Conservation (phyloP, 306 rosid genomes). For the Cajanus cajan region DNA sequence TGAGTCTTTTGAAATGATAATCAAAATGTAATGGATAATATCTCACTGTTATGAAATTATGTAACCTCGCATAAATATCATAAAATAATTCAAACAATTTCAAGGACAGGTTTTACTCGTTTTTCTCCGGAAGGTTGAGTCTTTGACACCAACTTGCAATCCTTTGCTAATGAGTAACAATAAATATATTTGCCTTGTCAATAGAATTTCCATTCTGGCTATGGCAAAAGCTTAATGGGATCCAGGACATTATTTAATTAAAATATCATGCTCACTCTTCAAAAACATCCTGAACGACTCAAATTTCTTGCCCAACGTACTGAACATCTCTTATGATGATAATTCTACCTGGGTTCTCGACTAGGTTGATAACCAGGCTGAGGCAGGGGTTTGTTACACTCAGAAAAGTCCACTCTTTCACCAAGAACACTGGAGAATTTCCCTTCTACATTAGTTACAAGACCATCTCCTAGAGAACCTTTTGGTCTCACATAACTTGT, state of each 20-base stretch:
- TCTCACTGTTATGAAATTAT: too few relatives aligned
- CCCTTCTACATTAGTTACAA: slow-evolving; percentile 22
- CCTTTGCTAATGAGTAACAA: neutral
- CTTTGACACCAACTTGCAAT: neutral
- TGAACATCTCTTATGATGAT: neutral
- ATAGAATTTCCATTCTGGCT: neutral
- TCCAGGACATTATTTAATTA: neutral
- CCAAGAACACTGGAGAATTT: neutral
- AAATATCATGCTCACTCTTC: neutral
- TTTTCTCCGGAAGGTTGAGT: too few relatives aligned
- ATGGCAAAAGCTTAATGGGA: neutral
- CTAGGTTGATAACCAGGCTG: neutral
- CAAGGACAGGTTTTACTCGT: neutral
- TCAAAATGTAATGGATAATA: too few relatives aligned
- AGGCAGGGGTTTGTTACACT: neutral
- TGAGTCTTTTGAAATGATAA: too few relatives aligned
- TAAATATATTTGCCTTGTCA: neutral
- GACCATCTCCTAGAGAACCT: slow-evolving; percentile 42
- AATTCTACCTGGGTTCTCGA: neutral
- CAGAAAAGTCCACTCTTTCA: slow-evolving; percentile 7
- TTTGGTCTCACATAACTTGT: slow-evolving; percentile 38
- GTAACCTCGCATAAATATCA: too few relatives aligned
- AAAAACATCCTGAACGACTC: neutral
- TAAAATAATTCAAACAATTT: too few relatives aligned
- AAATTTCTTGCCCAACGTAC: neutral